Evolutionary conservation across 345 rosid genomes (phyloP).

Genomic region (Combretum micranthum): DNA sequence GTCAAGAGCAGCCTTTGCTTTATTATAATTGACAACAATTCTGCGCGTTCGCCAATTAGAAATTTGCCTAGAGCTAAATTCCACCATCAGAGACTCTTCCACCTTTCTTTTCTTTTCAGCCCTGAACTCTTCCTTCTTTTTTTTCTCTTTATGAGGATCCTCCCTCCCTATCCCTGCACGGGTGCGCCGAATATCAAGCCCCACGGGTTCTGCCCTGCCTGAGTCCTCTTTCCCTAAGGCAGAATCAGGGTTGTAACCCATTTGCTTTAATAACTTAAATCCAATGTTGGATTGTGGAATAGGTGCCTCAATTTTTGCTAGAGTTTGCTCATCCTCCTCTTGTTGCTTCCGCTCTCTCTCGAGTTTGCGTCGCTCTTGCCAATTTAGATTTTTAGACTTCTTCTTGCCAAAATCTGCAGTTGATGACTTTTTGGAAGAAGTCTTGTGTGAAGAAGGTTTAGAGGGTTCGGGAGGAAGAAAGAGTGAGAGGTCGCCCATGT

Average conservation of each 20-base stretch:
- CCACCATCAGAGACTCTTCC: conserved; percentile 61
- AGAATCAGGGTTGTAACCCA: conserved; percentile 93
- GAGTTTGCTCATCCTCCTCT: conserved; percentile 71
- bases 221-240: conserved; percentile 75
- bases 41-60: conserved; percentile 70
- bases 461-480: conserved; percentile 57
- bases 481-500: conserved; percentile 85
- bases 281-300: conserved; percentile 83
- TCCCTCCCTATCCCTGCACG: conserved; percentile 84
- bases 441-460: conserved; percentile 31
- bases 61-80: conserved; percentile 78
- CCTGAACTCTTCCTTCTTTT: conserved; percentile 60
- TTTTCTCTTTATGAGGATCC: conserved; percentile 82
- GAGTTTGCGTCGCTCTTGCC: conserved; percentile 68
- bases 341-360: conserved; percentile 70
- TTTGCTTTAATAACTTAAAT: conserved; percentile 78
- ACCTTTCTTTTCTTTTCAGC: conserved; percentile 40
- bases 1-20: conserved; percentile 84
- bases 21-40: conserved; percentile 55
- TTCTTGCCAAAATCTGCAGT: conserved; percentile 44
- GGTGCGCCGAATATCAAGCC: conserved; percentile 70
- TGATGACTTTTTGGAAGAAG: conserved; percentile 15
- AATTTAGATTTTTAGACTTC: conserved; percentile 48
- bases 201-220: conserved; percentile 73
- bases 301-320: conserved; percentile 63